These are phyloP conservation scores for Mycosarcoma mackinlayi DNA, from an alignment of 1,284 basidiomycete genomes.

Conservation along the genomic window DNA sequence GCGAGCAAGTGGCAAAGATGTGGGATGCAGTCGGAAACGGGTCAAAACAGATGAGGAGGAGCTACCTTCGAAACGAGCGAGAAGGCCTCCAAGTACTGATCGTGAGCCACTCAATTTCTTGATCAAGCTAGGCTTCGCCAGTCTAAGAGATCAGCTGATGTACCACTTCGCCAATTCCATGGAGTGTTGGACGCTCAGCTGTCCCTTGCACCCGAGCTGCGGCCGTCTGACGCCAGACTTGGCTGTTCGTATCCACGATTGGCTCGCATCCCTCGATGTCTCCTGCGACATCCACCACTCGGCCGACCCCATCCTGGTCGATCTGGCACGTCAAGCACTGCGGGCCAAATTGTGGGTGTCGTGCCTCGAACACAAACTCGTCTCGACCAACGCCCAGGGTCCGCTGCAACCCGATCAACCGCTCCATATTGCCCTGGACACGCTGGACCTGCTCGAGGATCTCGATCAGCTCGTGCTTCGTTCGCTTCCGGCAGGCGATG, in stretches of 20 bases:
- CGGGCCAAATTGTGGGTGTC: slow-evolving; percentile 34
- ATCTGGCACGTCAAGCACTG: slow-evolving; percentile 32
- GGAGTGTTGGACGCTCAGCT: slow-evolving; percentile 14
- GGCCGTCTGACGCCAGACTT: slow-evolving; percentile 2
- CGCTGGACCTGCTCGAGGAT: slow-evolving; percentile 47
- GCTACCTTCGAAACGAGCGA: background rate
- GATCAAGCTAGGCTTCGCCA: slow-evolving; percentile 17
- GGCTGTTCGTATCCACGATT: slow-evolving; percentile 28
- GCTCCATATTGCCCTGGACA: slow-evolving; percentile 42
- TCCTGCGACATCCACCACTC: background rate
- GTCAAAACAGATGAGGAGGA: slow-evolving; percentile 8
- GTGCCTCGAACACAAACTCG: slow-evolving; percentile 26
- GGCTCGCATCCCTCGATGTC: slow-evolving; percentile 18
- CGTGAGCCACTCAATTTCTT: slow-evolving; percentile 14
- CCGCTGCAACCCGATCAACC: slow-evolving; percentile 36
- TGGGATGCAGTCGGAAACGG: slow-evolving; percentile 5
- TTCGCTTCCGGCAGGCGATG: background rate
- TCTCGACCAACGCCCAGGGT: slow-evolving; percentile 10
- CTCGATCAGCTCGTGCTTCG: slow-evolving; percentile 23
- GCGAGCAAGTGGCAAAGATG: background rate
- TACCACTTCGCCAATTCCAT: slow-evolving; percentile 6
- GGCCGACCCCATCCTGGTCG: slow-evolving; percentile 30
- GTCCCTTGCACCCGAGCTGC: background rate
- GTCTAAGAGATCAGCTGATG: slow-evolving; percentile 12
- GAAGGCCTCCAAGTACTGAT: background rate